Evolutionary conservation across 192 early-diverging fungal species (phyloP).

Genomic region (Coemansia javaensis): DNA sequence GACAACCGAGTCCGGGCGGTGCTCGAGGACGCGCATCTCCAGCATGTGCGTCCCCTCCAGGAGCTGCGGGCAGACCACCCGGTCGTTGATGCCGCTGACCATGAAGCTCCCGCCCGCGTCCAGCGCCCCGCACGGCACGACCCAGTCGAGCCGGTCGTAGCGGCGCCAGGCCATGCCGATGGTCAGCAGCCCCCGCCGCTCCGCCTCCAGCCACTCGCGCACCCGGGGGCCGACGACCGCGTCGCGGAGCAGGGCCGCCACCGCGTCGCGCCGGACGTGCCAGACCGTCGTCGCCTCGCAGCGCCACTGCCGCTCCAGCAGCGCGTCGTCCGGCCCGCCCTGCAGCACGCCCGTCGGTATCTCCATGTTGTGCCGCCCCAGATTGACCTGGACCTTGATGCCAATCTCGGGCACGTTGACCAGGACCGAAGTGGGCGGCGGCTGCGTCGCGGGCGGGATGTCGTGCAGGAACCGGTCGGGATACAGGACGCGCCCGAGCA

Average conservation of each 20-base stretch:
- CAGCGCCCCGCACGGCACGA: constrained; percentile 30
- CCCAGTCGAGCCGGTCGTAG: constrained; percentile 36
- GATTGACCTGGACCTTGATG: constrained; percentile 42
- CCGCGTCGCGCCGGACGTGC: constrained; percentile 33
- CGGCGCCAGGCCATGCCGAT: constrained; percentile 47
- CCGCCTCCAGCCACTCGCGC: constrained; percentile 31
- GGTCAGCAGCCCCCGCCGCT: constrained; percentile 21
- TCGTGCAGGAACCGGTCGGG: constrained; percentile 18
- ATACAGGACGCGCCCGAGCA: constrained; percentile 21
- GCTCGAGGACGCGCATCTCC: constrained; percentile 35
- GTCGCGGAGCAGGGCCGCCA: constrained; percentile 23
- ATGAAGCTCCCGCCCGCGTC: constrained; percentile 7
- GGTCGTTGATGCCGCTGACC: constrained; percentile 10
- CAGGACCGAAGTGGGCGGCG: constrained; percentile 16
- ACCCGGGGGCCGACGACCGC: constrained; percentile 14
- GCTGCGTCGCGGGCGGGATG: constrained; percentile 17
- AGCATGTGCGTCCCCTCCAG: constrained; percentile 37
- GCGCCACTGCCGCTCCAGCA: constrained; percentile 30
- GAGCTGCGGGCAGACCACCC: constrained; percentile 27
- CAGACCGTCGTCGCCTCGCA: constrained; percentile 38
- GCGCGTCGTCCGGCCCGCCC: constrained; percentile 15
- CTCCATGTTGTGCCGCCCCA: constrained; percentile 14
- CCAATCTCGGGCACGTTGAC: constrained; percentile 47
- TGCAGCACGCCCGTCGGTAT: constrained; percentile 13
- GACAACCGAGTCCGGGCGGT: constrained; percentile 29